A percentile compares a stretch with the other conserved stretches of the same genome.
phyloP scores from a whole-genome alignment of 345 rosid species.

The Firmiana major region DNA sequence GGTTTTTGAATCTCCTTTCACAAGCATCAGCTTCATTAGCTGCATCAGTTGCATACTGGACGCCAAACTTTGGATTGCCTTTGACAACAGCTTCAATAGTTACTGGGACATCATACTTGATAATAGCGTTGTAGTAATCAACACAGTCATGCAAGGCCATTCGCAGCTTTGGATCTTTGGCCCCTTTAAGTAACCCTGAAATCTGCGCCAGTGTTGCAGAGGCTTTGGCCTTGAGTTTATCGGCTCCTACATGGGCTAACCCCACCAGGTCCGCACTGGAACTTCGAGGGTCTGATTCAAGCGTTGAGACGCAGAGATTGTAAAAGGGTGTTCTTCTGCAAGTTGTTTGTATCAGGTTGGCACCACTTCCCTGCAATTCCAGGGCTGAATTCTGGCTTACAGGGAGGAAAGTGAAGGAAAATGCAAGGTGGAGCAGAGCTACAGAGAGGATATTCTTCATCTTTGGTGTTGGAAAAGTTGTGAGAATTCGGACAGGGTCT shows the following conservation, averaged over 20 bases:
- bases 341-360: slow-evolving; percentile 6
- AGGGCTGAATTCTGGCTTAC: neutral
- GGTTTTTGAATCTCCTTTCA: slow-evolving; percentile 15
- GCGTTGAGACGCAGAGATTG: slow-evolving; percentile 28
- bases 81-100: slow-evolving; percentile 27
- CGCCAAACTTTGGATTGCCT: slow-evolving; percentile 34
- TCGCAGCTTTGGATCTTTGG: slow-evolving; percentile 26
- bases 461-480: neutral
- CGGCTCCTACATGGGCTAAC: slow-evolving; percentile 28
- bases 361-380: neutral
- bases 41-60: slow-evolving; percentile 20
- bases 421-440: neutral
- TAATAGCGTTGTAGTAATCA: slow-evolving; percentile 29
- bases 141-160: slow-evolving; percentile 30
- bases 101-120: slow-evolving; percentile 26
- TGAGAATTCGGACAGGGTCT: too few species aligned
- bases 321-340: slow-evolving; percentile 31
- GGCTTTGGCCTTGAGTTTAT: slow-evolving; percentile 19
- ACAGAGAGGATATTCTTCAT: slow-evolving; percentile 1
- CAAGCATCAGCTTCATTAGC: slow-evolving; percentile 28
- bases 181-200: slow-evolving; percentile 18
- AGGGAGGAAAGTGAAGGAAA: slow-evolving; percentile 6
- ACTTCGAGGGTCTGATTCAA: slow-evolving; percentile 33
- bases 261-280: slow-evolving; percentile 26
- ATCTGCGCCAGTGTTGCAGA: slow-evolving; percentile 25